Evolutionary conservation across 768 basidiomycete species (phyloP).

Genomic region (Pleurotus cornucopiae): DNA sequence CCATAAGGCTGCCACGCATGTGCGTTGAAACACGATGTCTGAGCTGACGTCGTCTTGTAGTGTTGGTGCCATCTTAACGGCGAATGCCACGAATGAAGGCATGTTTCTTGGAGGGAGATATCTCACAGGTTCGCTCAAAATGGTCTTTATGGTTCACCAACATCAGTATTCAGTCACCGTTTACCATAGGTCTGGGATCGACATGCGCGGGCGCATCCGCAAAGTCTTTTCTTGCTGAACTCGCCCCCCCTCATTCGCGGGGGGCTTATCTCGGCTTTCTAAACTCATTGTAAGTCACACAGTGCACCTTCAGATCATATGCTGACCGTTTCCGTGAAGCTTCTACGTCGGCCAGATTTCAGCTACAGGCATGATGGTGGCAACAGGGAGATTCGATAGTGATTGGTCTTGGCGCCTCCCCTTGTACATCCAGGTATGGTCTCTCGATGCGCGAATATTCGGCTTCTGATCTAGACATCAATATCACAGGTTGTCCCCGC

Average conservation of each 20-base stretch:
- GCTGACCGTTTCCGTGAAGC: conserved; percentile 17
- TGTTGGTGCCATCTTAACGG: conserved; percentile 43
- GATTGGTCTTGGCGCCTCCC: conserved; percentile 48
- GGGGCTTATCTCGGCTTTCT: conserved; percentile 48
- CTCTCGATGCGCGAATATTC: not conserved
- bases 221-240: conserved; percentile 48
- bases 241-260: conserved; percentile 42
- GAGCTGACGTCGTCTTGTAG: conserved; percentile 18
- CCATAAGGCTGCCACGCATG: not conserved
- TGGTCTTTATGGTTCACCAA: not conserved
- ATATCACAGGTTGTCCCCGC: conserved; percentile 35
- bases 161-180: not conserved
- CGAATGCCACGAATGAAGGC: conserved; percentile 37
- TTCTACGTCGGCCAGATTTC: conserved; percentile 52
- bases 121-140: conserved; percentile 34
- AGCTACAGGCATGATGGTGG: conserved; percentile 53
- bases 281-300: conserved; percentile 41
- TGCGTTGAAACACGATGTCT: not conserved
- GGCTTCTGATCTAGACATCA: not conserved
- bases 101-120: conserved; percentile 47
- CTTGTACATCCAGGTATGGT: conserved; percentile 40
- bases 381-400: conserved; percentile 36
- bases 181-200: conserved; percentile 31
- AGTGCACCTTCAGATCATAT: not conserved
- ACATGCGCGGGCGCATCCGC: conserved; percentile 43